A percentile compares a stretch with the other conserved stretches of the same genome.
Evolutionary conservation across 129 eudicot genomes (phyloP).

Genomic region (Mikania micrantha): DNA sequence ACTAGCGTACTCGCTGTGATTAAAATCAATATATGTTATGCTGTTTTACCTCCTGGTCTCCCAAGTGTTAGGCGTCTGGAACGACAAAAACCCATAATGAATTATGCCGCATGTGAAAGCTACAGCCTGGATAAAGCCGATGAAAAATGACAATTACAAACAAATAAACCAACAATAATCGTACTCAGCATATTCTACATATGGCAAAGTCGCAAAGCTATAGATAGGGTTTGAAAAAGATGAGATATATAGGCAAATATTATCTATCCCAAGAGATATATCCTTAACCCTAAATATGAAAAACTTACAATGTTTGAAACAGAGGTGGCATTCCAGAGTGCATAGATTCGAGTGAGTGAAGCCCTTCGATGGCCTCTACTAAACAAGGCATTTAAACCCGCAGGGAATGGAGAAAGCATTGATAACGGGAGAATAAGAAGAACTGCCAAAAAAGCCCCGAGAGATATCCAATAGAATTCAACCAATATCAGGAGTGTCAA

Average conservation of each 20-base stretch:
- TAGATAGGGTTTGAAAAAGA: too few species aligned
- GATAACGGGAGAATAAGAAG: conserved; percentile 87
- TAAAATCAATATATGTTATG: too few species aligned
- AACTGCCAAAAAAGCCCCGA: conserved; percentile 80
- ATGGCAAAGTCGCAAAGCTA: too few species aligned
- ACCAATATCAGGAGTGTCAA: conserved; percentile 73
- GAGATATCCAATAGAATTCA: conserved; percentile 80
- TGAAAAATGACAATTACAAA: not conserved
- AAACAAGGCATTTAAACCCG: conserved; percentile 88
- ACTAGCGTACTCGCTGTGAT: too few species aligned
- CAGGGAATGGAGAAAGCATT: conserved; percentile 80
- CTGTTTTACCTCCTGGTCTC: conserved; percentile 58
- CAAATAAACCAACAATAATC: not conserved
- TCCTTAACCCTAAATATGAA: not conserved
- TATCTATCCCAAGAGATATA: too few species aligned
- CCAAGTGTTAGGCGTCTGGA: conserved; percentile 45
- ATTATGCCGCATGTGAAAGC: conserved; percentile 68
- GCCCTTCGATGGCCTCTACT: conserved; percentile 81
- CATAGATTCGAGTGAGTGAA: conserved; percentile 85
- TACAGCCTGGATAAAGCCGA: conserved; percentile 47
- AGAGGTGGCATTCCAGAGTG: conserved; percentile 86
- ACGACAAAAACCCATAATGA: conserved; percentile 51
- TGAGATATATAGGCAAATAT: too few species aligned
- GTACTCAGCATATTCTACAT: too few species aligned
- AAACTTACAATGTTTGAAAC: conserved; percentile 72